Evolutionary conservation across 345 rosid species (phyloP).

Genomic region (Viola odorata): DNA sequence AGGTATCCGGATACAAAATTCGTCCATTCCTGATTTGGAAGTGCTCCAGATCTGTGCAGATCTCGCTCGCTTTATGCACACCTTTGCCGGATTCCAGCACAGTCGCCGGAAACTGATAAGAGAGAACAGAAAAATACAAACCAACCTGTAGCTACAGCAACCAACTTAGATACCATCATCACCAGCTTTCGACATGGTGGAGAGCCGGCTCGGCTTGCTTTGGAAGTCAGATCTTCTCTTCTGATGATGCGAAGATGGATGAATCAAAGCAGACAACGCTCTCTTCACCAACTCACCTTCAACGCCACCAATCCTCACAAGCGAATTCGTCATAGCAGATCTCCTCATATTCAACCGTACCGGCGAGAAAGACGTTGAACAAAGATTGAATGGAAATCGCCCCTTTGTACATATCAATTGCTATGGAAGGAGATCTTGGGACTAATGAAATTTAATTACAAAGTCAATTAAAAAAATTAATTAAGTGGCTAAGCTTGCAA

Average conservation of each 20-base stretch:
- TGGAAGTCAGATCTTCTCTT: slow-evolving; percentile 55
- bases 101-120: slow-evolving; percentile 13
- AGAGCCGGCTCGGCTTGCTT: slow-evolving; percentile 69
- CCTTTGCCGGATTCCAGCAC: slow-evolving; percentile 16
- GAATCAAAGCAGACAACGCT: slow-evolving; percentile 74
- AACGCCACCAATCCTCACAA: slow-evolving; percentile 89
- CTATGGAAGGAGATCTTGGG: slow-evolving; percentile 43
- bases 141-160: slow-evolving; percentile 7
- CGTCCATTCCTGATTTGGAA: slow-evolving; percentile 6
- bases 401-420: slow-evolving; percentile 52
- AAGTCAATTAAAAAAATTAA: not conserved
- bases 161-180: slow-evolving; percentile 12
- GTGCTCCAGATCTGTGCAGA: too few relatives aligned
- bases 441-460: not conserved
- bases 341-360: slow-evolving; percentile 67
- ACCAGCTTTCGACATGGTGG: slow-evolving; percentile 55
- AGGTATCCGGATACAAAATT: slow-evolving; percentile 20
- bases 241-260: slow-evolving; percentile 86
- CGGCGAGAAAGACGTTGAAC: slow-evolving; percentile 34
- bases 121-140: slow-evolving; percentile 1
- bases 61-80: not conserved
- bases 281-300: slow-evolving; percentile 91
- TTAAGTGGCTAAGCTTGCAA: not conserved
- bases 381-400: too few relatives aligned
- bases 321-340: slow-evolving; percentile 85